Conservation (phyloP, 495 filamentous ascomycete species). For the Xylaria cubensis region DNA sequence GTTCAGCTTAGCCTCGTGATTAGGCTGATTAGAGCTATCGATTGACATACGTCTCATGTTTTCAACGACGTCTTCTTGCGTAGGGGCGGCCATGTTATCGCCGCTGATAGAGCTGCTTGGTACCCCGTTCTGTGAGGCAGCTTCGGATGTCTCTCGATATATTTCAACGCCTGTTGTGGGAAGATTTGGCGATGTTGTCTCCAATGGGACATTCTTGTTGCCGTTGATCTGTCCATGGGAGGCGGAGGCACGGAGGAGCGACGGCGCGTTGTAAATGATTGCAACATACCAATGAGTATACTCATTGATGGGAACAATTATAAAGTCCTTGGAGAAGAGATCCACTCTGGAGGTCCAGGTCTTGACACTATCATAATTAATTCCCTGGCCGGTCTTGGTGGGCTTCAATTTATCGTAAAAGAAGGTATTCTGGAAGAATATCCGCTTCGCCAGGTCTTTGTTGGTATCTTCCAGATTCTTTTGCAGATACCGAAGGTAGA, state of each 20-base stretch:
- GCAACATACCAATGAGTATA: conserved; percentile 91
- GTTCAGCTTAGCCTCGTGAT: conserved; percentile 31
- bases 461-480: conserved; percentile 63
- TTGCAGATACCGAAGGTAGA: conserved; percentile 81
- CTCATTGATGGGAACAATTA: conserved; percentile 92
- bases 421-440: conserved; percentile 91
- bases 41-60: conserved; percentile 39
- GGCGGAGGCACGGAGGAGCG: conserved; percentile 49
- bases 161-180: conserved; percentile 16
- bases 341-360: conserved; percentile 90
- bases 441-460: conserved; percentile 63
- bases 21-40: conserved; percentile 25
- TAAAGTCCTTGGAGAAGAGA: conserved; percentile 83
- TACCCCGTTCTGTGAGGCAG: conserved; percentile 7
- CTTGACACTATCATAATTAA: conserved; percentile 83
- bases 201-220: conserved; percentile 21
- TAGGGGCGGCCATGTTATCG: conserved; percentile 1
- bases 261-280: conserved; percentile 88
- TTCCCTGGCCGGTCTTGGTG: conserved; percentile 58
- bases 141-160: conserved; percentile 6
- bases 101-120: not conserved
- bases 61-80: conserved; percentile 28
- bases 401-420: conserved; percentile 78
- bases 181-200: too few species aligned
- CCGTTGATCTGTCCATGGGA: conserved; percentile 35